Base-by-base conservation (phyloP, 2,329 filamentous ascomycete species). In the Plectosphaerella sp. region DNA sequence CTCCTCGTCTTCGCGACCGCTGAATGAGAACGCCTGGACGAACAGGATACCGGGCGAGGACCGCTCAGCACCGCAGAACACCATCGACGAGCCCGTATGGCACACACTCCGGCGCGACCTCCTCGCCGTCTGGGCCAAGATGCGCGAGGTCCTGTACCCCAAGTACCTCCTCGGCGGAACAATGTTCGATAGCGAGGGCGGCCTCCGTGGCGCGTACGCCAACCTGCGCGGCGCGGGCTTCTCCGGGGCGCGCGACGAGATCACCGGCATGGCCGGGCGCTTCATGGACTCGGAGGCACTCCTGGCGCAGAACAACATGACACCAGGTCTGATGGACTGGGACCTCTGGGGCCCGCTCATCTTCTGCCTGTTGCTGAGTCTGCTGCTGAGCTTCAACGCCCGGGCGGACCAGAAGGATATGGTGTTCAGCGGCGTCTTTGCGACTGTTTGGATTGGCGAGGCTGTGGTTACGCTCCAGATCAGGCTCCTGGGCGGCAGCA, bases 401-500 rank as follows among this genome's bases (percentile, higher is more conserved):
- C 80, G 86, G 60, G 78, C 81, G 1, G 83, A 91, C 47, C 94
- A 99, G 75, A 89, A 87, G 64, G 90, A 92, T 55, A 73, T 89
- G 41, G 92, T 97, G 25, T 99, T 99, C 69, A 95, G 91, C 36
- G 94, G 94, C 4, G 91, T 99, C 45, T 99, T 99, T 72, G 91
- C 91, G 47, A 89, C 96, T 72, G 87, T 99, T 50, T 99, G 94
- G 94, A 85, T 99, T 53, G 94, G 92, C 25, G 92, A 97, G 75
- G 92, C 92, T 1, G 88, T 96, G 4, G 94, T 99, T 54, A 99
- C 94, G n/a, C 73, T 96, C 14, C 94, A 99, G 79, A 97, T 99
- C 70, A 96, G 96, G 75, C 77, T 99, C 61, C 73, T 99, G 54
- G 94, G 94, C 54, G 94, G 94, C 45, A 97, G 94, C 75, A 97